Base-by-base conservation (phyloP, 2,329 filamentous ascomycete species). In the Teratosphaeria nubilosa region DNA sequence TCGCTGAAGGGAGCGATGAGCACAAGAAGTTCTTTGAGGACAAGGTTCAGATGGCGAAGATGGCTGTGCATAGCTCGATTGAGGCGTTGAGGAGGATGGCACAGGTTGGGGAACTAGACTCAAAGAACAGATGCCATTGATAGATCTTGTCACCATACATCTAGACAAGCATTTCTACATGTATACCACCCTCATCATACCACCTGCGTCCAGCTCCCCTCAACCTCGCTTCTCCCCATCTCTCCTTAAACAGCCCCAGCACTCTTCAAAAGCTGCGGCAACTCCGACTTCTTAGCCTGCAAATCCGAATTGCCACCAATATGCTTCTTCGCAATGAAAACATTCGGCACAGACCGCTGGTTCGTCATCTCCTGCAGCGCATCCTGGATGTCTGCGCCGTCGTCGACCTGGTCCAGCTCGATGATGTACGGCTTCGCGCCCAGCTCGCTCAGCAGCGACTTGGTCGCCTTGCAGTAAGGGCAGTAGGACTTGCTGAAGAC, bases 401-500 rank as follows among this genome's bases (percentile, higher is more conserved):
- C 92, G 63, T 86, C 90, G 66, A 89, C 81, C 77, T 91, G 77
- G 77, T 99, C 91, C 62, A 99, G 80, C 81, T 99, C 94, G 59
- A 94, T 78, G 58, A 82, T 72, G 69, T 82, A 84, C 75, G 83
- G 91, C 67, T 91, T 87, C 61, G 88, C 89, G 64, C 85, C 84
- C 59, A 85, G 67, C 59, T 84, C 78, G 69, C 80, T 82, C 67
- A 99, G 79, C 55, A 90, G 80, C 58, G 80, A 70, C 85, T 97
- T 97, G 66, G 87, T 85, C 60, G 85, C 80, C 59, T 77, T 81
- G 82, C 92, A 97, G 83, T 95, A 95, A 13, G 91, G 91, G 83
- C 94, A 99, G 79, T 90, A 96, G 16, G 87, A 90, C 80, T 99
- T 99, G 77, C 87, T 91, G 82, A 99, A 99, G 73, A 99, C 89